Evolutionary conservation across 768 basidiomycete genomes (phyloP), one percentile per base, ranked within the genome.

Genomic region (Mrakia blollopis): DNA sequence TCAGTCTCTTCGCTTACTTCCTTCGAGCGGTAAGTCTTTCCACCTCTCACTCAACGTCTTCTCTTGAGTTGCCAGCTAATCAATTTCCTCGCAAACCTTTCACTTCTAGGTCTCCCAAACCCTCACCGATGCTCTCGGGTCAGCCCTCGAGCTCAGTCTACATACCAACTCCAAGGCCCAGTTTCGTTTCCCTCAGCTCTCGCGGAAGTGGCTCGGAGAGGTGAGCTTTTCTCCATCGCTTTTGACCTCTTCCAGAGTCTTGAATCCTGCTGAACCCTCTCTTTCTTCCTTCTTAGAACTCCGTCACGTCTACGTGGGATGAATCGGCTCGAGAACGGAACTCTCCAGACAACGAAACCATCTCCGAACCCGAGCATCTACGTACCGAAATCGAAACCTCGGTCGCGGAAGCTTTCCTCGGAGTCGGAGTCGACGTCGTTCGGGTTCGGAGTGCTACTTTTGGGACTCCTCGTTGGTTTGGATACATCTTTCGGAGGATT

Each of bases 261-360:
- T 44, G 44, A n/a, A n/a, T n/a, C n/a, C n/a, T 14, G 57, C 57
- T 57, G 57, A 57, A n/a, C 57, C 7, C 13, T 5, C 25, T 5
- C 8, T 28, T 28, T 10, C 13, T 28, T 57, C 28, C 28, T 16
- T n/a, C n/a, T n/a, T n/a, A 57, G n/a, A 68, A 63, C 65, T 68
- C 72, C 21, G 44, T 77, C n/a, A 39, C 72, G 11, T 62, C 76
- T 1, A n/a, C 39, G 3, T 77, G 76, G 76, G 76, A 77, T 44
- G 76, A 77, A 47, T 72, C 76, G 4, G 75, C 68, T 6, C 67
- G 60, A 5, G 57, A 76, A n/a, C 75, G 68, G 21, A 39, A 52
- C 9, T 69, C 57, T 30, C 37, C 73, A 7, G 52, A 73, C 11
- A 41, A 13, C 65, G 65, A 68, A 10, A 68, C 65, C 21, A 68